Percentiles rank a stretch among this genome's conserved stretches.
Evolutionary conservation across 2,329 filamentous ascomycete species (phyloP).

Genomic region (Aspergillus aculeatus): DNA sequence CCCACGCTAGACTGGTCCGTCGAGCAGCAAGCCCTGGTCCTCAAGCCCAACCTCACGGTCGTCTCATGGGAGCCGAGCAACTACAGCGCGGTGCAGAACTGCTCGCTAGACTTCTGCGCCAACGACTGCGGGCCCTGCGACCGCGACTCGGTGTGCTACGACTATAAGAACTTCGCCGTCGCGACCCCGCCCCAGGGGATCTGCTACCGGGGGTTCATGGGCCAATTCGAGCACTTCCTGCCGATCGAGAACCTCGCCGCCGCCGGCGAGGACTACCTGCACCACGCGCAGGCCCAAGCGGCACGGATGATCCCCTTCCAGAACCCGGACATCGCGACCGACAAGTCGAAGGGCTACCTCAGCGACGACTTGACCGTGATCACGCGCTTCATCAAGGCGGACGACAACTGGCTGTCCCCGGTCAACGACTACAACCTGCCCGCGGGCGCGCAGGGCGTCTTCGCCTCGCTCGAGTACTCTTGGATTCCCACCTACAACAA

Average conservation of each 20-base stretch:
- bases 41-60: slow-evolving; percentile 14
- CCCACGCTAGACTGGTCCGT: slow-evolving; percentile 20
- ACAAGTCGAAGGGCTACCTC: too few relatives aligned
- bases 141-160: slow-evolving; percentile 22
- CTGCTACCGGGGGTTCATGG: slow-evolving; percentile 19
- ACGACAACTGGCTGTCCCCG: slow-evolving; percentile 21
- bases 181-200: slow-evolving; percentile 17
- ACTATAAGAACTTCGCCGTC: slow-evolving; percentile 18
- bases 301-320: background rate
- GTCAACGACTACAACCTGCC: slow-evolving; percentile 21
- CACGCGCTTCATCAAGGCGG: slow-evolving; percentile 19
- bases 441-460: slow-evolving; percentile 16
- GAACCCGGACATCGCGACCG: background rate
- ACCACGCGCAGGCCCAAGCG: slow-evolving; percentile 11
- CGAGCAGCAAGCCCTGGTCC: slow-evolving; percentile 9
- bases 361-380: slow-evolving; percentile 19
- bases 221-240: slow-evolving; percentile 24
- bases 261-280: slow-evolving; percentile 17
- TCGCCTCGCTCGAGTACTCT: slow-evolving; percentile 18
- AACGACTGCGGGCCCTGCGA: slow-evolving; percentile 23
- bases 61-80: slow-evolving; percentile 19
- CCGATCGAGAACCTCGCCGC: slow-evolving; percentile 18
- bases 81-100: slow-evolving; percentile 20
- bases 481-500: slow-evolving; percentile 21
- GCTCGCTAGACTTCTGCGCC: slow-evolving; percentile 21